phyloP scores from a whole-genome alignment of 768 basidiomycete species.

The Austroboletus eburneus region DNA sequence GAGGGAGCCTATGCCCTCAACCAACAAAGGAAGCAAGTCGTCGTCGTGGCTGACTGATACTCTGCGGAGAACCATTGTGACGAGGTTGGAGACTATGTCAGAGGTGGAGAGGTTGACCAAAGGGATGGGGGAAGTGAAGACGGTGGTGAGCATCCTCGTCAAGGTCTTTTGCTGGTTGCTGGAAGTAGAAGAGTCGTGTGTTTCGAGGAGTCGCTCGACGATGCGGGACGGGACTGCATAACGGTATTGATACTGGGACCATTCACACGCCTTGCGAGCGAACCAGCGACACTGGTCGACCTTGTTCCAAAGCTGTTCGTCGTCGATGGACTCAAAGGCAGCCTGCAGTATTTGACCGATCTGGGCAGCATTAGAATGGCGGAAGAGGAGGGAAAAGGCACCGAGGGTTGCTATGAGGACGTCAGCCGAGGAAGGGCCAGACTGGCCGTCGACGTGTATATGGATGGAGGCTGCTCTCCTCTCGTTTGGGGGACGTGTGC shows the following conservation, averaged over 20 bases:
- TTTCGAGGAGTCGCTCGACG: constrained; percentile 69
- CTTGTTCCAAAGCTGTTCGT: constrained; percentile 59
- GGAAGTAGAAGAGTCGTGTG: constrained; percentile 48
- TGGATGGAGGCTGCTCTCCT: constrained; percentile 88
- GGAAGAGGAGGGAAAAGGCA: constrained; percentile 65
- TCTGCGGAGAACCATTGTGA: constrained; percentile 69
- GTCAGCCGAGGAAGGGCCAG: constrained; percentile 70
- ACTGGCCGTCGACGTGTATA: constrained; percentile 82
- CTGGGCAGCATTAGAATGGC: constrained; percentile 74
- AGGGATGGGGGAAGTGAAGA: constrained; percentile 79
- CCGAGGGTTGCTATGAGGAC: constrained; percentile 73
- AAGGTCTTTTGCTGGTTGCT: constrained; percentile 56
- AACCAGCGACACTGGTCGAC: constrained; percentile 79
- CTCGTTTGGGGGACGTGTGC: constrained; percentile 72
- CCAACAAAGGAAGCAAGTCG: constrained; percentile 58
- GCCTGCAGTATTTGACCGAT: constrained; percentile 69
- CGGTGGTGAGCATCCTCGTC: constrained; percentile 73
- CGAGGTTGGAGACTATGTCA: constrained; percentile 77
- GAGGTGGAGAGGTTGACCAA: constrained; percentile 89
- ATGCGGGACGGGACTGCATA: constrained; percentile 84
- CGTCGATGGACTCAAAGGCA: constrained; percentile 64
- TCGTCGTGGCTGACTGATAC: constrained; percentile 61
- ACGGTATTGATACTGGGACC: constrained; percentile 91
- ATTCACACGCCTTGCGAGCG: constrained; percentile 71
- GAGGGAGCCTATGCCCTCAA: constrained; percentile 76